Base-by-base conservation (phyloP, 2,329 filamentous ascomycete genomes). In the Apiospora marii region DNA sequence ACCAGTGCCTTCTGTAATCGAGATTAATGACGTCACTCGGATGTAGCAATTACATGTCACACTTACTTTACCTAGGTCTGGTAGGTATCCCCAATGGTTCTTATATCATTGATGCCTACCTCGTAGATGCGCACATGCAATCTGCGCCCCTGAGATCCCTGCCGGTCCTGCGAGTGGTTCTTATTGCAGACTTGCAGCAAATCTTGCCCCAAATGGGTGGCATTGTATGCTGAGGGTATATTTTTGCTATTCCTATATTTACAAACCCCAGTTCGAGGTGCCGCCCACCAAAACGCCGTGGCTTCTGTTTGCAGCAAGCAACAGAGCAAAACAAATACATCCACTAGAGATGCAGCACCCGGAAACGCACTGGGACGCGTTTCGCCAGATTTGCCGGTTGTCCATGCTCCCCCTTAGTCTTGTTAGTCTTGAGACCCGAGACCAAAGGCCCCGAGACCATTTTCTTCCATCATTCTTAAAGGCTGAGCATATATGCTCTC, bases 291-390 rank as follows among this genome's bases (percentile, higher is more conserved):
- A 71, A 68, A 76, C 73, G 46, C 75, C 76, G 53, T 61, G 16
- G 74, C 76, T 74, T 73, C 75, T 75, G 72, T 71, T 74, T 74
- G 68, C 71, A 72, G 71, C 74, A 44, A 67, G 68, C 30, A 61
- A 61, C 58, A 64, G 51, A 70, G 71, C 30, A 51, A 24, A 49
- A 69, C n/a, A 10, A 10, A 44, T 19, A 44, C 10, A 24, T 14
- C 51, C 19, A 12, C 27, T 16, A 19, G 43, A 44, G 14, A 44
- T 14, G 43, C 16, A 44, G 43, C 12, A 44, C 16, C 43, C 10
- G 10, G 37, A 41, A 41, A 41, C 6, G 37, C 10, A 2, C 5
- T 6, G 8, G 1, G 37, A 41, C 27, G 27, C 4, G 27, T 30
- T 30, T 30, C 27, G 10, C 37, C 37, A 8, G 37, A 10, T 10